Base-by-base conservation (phyloP, 2,329 filamentous ascomycete genomes). In the Xylaria sp. region DNA sequence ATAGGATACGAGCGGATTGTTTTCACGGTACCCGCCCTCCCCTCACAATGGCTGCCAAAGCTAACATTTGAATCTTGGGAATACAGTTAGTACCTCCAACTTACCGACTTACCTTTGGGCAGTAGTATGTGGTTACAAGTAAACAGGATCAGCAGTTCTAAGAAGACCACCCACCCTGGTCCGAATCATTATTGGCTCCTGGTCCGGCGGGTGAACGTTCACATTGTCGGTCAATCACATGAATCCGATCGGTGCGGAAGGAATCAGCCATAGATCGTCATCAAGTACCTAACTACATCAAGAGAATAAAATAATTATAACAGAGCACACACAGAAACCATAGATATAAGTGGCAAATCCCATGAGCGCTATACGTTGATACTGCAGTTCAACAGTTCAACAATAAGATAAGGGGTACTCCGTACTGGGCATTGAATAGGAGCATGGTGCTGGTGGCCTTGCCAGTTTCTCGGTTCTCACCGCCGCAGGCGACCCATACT, bases 211-310 rank as follows among this genome's bases (percentile, higher is more conserved):
- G 18, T 55, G 50, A 55, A 23, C 4, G 20, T 23, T 20, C 30
- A 34, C 59, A 41, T 52, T 39, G 30, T 32, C 25, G 50, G 64
- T 50, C 46, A 48, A 66, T 58, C 53, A 48, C 60, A 60, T 59
- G 60, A 60, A 56, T n/a, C 15, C 39, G 8, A 9, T 28, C n/a
- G 20, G 39, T n/a, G 48, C 9, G 23, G 53, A 48, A 60, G 13
- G 36, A 55, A 63, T 48, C 55, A 63, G 45, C 36, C 18, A 53
- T 34, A 59, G 55, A 67, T 59, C 55, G 20, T 39, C 36, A 36
- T 53, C n/a, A 39, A 57, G 39, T 4, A 20, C 32, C 28, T 32
- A n/a, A n/a, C 34, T 8, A 46, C n/a, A 23, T n/a, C n/a, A 13
- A 34, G 45, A 66, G 10, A 45, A 36, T 23, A 25, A 66, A 52